Evolutionary conservation across 2,329 filamentous ascomycete species (phyloP).

Genomic region (Rhinocladiella similis): DNA sequence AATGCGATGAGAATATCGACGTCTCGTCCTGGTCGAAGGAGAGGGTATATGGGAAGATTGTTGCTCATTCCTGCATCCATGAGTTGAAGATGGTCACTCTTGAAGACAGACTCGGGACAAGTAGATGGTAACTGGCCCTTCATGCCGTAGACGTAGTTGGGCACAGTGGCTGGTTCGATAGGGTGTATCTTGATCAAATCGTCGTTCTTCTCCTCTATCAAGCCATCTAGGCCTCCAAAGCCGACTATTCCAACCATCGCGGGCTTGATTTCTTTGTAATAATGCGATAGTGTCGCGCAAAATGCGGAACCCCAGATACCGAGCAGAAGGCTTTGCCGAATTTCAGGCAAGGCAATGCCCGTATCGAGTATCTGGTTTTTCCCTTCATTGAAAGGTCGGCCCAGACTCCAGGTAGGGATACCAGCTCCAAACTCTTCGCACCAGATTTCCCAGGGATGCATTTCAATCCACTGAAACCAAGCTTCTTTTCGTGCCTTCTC

Average conservation of each 20-base stretch:
- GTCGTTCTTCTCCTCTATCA: constrained; percentile 79
- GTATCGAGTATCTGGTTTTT: constrained; percentile 62
- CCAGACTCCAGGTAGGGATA: constrained; percentile 92
- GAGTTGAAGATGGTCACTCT: constrained; percentile 70
- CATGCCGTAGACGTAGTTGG: constrained; percentile 86
- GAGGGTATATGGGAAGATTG: constrained; percentile 92
- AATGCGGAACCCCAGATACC: constrained; percentile 98
- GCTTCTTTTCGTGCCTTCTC: constrained; percentile 61
- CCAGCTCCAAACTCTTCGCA: constrained; percentile 89
- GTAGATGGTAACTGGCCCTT: constrained; percentile 70
- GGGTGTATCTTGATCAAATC: constrained; percentile 91
- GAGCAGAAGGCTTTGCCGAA: constrained; percentile 79
- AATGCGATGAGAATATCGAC: constrained; percentile 92
- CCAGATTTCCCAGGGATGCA: constrained; percentile 92
- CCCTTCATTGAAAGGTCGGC: constrained; percentile 76
- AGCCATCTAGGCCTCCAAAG: constrained; percentile 73
- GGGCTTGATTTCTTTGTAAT: constrained; percentile 91
- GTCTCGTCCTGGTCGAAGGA: constrained; percentile 82
- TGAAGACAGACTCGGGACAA: constrained; percentile 74
- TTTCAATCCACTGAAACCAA: constrained; percentile 99
- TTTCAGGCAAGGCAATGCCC: constrained; percentile 74
- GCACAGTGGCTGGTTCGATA: constrained; percentile 85
- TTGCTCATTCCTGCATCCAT: constrained; percentile 99
- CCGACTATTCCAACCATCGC: constrained; percentile 73
- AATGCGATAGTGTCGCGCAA: constrained; percentile 91